Percentiles rank a stretch among this genome's conserved stretches.
Evolutionary conservation across 768 basidiomycete genomes (phyloP).

Genomic region (Trametopsis cervina): DNA sequence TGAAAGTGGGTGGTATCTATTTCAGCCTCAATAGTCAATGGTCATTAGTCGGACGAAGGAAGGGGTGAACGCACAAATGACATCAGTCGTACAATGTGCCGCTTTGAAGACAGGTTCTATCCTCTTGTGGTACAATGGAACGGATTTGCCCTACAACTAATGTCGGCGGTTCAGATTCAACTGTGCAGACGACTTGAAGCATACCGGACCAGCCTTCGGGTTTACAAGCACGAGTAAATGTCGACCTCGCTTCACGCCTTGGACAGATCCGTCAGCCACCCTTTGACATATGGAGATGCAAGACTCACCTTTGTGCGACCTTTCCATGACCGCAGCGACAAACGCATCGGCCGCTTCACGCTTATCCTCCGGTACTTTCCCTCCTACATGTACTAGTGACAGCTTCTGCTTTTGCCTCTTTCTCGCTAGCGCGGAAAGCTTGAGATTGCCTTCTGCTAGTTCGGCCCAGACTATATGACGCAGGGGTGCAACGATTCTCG

Average conservation of each 20-base stretch:
- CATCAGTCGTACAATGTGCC: conserved; percentile 56
- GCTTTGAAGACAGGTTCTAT: conserved; percentile 69
- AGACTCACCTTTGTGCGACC: conserved; percentile 55
- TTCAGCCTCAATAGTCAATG: neutral
- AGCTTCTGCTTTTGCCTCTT: conserved; percentile 31
- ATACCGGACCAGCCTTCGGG: conserved; percentile 71
- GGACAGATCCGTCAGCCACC: neutral
- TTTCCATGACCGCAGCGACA: conserved; percentile 45
- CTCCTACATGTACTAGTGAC: conserved; percentile 36
- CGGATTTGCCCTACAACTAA: conserved; percentile 51
- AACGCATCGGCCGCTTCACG: conserved; percentile 37
- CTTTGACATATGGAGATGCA: neutral
- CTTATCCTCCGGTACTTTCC: conserved; percentile 32
- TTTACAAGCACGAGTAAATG: conserved; percentile 69
- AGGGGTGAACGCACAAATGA: conserved; percentile 43
- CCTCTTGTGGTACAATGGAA: conserved; percentile 41
- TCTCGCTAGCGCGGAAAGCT: conserved; percentile 46
- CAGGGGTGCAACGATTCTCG: conserved; percentile 27
- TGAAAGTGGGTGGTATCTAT: conserved; percentile 56
- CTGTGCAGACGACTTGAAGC: conserved; percentile 22
- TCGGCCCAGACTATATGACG: conserved; percentile 52
- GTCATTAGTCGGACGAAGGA: neutral
- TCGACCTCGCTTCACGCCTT: conserved; percentile 48
- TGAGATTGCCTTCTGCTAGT: conserved; percentile 30
- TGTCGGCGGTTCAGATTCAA: no score